A percentile compares a stretch with the other conserved stretches of the same genome.
Conservation (phyloP, 73 alveolate genomes). For the Symbiodinium pilosum region DNA sequence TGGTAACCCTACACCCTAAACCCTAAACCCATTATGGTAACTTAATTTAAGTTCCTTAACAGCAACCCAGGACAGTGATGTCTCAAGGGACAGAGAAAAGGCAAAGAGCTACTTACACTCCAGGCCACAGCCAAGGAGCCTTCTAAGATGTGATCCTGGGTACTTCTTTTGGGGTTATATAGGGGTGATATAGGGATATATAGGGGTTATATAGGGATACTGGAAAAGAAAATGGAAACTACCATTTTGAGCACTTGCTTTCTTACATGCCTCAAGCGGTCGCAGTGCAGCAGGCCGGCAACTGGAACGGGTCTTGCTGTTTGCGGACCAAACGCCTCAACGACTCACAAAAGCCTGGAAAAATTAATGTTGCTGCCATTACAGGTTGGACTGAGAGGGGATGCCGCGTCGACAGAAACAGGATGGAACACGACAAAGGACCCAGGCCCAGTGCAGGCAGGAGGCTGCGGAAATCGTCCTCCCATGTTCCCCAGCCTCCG, state of each 20-base stretch:
- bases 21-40: too few species aligned
- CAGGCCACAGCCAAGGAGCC: neutral
- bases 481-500: conserved; percentile 77
- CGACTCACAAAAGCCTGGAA: neutral
- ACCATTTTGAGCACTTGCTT: too few species aligned
- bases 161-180: neutral
- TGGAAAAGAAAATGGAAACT: too few species aligned
- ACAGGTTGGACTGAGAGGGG: too few species aligned
- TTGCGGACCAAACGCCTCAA: neutral
- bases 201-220: too few species aligned
- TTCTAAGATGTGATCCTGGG: neutral
- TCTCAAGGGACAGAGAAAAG: too few species aligned
- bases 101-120: neutral
- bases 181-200: too few species aligned
- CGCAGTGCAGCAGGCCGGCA: neutral
- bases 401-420: too few species aligned
- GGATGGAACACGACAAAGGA: neutral
- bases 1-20: too few species aligned
- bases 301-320: neutral
- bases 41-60: too few species aligned
- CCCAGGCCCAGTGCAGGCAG: neutral
- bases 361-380: neutral
- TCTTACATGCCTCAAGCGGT: neutral
- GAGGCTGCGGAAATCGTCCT: conserved; percentile 58
- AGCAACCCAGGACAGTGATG: too few species aligned